Base-by-base conservation (phyloP, 106 monocot species). In the Dendrobium officinale region DNA sequence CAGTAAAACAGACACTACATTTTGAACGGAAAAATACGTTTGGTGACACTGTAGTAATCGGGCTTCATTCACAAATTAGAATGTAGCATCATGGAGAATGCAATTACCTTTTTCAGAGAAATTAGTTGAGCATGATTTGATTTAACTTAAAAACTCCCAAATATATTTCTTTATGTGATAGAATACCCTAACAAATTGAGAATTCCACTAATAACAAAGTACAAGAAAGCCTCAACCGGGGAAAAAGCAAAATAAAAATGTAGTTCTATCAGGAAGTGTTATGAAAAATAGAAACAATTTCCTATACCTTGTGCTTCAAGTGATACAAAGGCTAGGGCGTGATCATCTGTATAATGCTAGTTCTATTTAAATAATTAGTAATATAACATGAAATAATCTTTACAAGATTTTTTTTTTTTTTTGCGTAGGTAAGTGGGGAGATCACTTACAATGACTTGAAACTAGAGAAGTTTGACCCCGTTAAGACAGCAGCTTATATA, bases 401-500 rank as follows among this genome's bases (percentile, higher is more conserved):
- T 19, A n/a, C 17, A 18, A n/a, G 18, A 58, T 27, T 27, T 27
- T 19, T 58, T n/a, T n/a, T 67, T 31, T 31, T 31, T 68, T 68
- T 7, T 68, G 67, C 13, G 31, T 10, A 84, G 84, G 56, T 49
- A n/a, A 61, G 26, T 47, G 79, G 84, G 19, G 75, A 75, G 31
- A 75, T 84, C 41, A 54, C 78, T 15, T 84, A 75, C 56, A 84
- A 84, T 48, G 84, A 78, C 7, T 75, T 58, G 44, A 75, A 64
- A 61, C 16, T 75, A 8, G 75, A 79, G 44, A 79, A 84, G 74
- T 84, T 84, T 79, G 79, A 74, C 26, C 84, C 79, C 10, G 20
- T 75, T 59, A 79, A 75, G 79, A 79, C 84, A 79, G 56, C 84
- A 61, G 66, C 84, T 33, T 84, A 79, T 31, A 56, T 84, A 6